phyloP scores from a whole-genome alignment of 345 rosid genomes.

The Populus ilicifolia region DNA sequence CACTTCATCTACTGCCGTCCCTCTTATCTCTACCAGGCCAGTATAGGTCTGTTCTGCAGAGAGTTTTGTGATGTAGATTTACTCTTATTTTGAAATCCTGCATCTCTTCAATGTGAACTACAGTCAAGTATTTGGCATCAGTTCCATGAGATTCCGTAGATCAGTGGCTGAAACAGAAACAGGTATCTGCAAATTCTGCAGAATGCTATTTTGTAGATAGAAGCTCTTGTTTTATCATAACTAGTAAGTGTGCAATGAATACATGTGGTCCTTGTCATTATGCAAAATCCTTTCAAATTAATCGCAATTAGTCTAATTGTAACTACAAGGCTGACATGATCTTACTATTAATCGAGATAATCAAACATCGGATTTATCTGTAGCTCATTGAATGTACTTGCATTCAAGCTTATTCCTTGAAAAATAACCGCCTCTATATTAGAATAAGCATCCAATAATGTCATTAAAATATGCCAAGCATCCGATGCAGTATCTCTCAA shows the following conservation, averaged over 20 bases:
- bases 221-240: background rate
- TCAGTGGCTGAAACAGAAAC: background rate
- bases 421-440: background rate
- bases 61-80: background rate
- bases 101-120: background rate
- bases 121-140: background rate
- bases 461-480: slow-evolving; percentile 26
- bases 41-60: background rate
- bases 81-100: background rate
- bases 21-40: background rate
- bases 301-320: background rate
- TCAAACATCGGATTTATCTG: background rate
- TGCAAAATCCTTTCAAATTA: background rate
- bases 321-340: background rate
- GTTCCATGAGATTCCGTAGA: background rate
- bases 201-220: background rate
- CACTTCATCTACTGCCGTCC: too few relatives aligned
- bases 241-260: background rate
- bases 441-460: slow-evolving; percentile 35
- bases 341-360: background rate
- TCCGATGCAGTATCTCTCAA: slow-evolving; percentile 25
- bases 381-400: background rate
- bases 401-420: background rate
- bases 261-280: background rate
- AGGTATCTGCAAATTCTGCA: background rate